Evolutionary conservation across 345 rosid species (phyloP).

Genomic region (Eucalyptus sideroxylon): DNA sequence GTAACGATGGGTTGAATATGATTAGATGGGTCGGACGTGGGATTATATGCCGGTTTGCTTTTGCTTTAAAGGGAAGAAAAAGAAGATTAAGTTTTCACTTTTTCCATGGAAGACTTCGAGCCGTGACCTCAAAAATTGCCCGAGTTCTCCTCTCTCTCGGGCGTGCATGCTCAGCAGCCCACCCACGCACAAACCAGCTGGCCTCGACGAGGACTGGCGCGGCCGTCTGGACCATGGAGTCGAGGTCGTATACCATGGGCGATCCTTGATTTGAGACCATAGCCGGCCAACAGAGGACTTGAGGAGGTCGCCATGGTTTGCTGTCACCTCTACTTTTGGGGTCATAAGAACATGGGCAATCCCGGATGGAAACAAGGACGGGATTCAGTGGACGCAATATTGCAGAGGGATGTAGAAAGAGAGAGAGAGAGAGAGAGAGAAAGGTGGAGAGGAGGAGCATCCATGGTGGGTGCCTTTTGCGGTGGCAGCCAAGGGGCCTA

Average conservation of each 20-base stretch:
- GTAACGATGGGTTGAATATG: not conserved
- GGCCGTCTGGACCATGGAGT: not conserved
- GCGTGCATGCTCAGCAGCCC: no score
- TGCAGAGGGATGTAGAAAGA: not conserved
- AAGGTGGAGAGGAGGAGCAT: not conserved
- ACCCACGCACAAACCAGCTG: not conserved
- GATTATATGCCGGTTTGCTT: not conserved
- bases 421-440: no score
- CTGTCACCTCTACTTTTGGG: not conserved
- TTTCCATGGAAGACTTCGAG: not conserved
- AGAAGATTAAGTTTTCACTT: not conserved
- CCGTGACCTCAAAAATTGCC: not conserved
- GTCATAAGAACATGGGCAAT: accelerated
- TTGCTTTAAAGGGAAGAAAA: not conserved
- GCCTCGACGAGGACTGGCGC: not conserved
- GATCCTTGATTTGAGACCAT: not conserved
- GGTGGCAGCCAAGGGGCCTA: not conserved
- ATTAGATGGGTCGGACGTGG: not conserved
- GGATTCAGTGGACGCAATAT: not conserved
- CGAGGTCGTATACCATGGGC: not conserved
- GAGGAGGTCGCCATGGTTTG: not conserved
- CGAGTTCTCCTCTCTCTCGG: not conserved
- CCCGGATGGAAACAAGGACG: not conserved
- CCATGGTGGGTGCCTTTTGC: not conserved
- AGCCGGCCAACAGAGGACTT: not conserved